Conservation (phyloP, 495 filamentous ascomycete genomes). For the Extremus antarcticus region DNA sequence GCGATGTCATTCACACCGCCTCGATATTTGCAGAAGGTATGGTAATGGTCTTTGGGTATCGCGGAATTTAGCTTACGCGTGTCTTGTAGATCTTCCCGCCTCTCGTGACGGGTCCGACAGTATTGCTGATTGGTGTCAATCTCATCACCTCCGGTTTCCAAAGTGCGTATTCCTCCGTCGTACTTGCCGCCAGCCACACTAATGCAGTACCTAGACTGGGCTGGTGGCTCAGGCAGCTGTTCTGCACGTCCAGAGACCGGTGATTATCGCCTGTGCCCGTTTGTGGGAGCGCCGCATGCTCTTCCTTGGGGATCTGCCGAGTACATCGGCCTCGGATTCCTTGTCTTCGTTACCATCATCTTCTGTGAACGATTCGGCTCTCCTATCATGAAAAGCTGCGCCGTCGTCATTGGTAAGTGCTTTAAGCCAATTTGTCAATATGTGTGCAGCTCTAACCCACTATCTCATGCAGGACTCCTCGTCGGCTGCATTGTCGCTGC, state of each 20-base stretch:
- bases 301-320: constrained; percentile 80
- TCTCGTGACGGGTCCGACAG: constrained; percentile 76
- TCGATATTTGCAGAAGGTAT: constrained; percentile 47
- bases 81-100: constrained; percentile 61
- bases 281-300: constrained; percentile 60
- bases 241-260: constrained; percentile 42
- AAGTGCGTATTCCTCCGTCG: not conserved
- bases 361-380: constrained; percentile 75
- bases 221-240: constrained; percentile 62
- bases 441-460: not conserved
- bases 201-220: constrained; percentile 47
- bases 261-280: constrained; percentile 56
- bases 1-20: constrained; percentile 66
- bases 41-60: too few species aligned
- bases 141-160: constrained; percentile 69
- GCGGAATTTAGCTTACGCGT: too few species aligned
- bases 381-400: constrained; percentile 63
- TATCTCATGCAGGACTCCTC: constrained; percentile 37
- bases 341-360: constrained; percentile 83
- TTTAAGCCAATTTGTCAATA: too few species aligned
- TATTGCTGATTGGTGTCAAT: constrained; percentile 64
- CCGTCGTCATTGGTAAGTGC: constrained; percentile 62
- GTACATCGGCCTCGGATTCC: constrained; percentile 83
- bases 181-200: not conserved
- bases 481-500: constrained; percentile 81